Evolutionary conservation across 306 rosid genomes (phyloP).

Genomic region (Citrullus colocynthis): DNA sequence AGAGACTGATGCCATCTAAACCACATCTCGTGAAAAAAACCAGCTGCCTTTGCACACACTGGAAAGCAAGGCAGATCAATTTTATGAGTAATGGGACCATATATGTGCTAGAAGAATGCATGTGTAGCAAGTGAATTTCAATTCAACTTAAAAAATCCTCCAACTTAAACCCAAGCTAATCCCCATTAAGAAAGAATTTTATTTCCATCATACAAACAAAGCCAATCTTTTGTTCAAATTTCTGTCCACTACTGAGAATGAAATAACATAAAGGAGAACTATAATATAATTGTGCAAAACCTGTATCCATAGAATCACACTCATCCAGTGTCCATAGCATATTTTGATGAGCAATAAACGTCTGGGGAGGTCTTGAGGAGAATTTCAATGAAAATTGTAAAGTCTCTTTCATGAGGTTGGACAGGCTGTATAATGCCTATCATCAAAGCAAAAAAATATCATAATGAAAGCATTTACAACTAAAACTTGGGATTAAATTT

Average conservation of each 20-base stretch:
- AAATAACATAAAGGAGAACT: not conserved
- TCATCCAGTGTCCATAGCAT: conserved; percentile 42
- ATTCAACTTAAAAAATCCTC: not conserved
- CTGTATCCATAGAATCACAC: conserved; percentile 50
- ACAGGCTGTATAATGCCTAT: conserved; percentile 28
- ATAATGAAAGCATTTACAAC: not conserved
- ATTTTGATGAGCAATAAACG: conserved; percentile 76
- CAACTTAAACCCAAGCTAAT: not conserved
- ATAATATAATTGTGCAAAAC: conserved; percentile 22
- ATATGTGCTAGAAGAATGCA: not conserved
- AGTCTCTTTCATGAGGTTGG: conserved; percentile 29
- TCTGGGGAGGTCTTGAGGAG: conserved; percentile 85
- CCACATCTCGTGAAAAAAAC: conserved; percentile 79
- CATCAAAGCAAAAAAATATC: conserved; percentile 11
- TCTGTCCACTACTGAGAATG: not conserved
- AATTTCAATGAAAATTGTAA: conserved; percentile 50
- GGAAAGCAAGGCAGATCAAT: not conserved
- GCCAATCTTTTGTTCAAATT: not conserved
- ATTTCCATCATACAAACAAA: not conserved
- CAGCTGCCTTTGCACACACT: conserved; percentile 43
- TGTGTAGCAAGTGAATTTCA: not conserved
- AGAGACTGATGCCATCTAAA: conserved; percentile 84
- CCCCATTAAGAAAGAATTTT: not conserved
- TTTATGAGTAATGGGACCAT: not conserved
- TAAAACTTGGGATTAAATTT: not conserved